phyloP scores from a whole-genome alignment of 495 filamentous ascomycete genomes.

The Trichoderma reesei region DNA sequence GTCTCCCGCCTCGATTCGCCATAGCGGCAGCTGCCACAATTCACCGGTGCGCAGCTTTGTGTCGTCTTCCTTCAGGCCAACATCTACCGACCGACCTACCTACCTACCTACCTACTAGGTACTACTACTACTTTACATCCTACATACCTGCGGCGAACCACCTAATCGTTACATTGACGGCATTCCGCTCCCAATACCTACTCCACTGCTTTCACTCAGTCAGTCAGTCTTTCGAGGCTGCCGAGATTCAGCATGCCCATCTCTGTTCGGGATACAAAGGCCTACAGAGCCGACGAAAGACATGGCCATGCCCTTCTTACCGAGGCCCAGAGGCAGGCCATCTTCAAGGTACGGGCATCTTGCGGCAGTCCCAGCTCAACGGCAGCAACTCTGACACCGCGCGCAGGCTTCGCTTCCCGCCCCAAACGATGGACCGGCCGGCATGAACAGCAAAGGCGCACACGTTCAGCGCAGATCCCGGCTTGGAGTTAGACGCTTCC shows the following conservation, averaged over 20 bases:
- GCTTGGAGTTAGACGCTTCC: constrained; percentile 55
- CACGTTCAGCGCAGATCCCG: constrained; percentile 24
- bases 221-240: constrained; percentile 1
- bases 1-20: neutral
- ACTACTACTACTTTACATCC: too few relatives aligned
- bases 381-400: neutral
- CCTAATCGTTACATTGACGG: neutral
- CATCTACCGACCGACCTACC: too few relatives aligned
- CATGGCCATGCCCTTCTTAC: neutral
- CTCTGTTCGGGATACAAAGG: neutral
- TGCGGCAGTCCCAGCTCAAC: neutral
- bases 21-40: neutral
- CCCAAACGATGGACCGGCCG: neutral
- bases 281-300: constrained; percentile 3
- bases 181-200: neutral
- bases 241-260: constrained; percentile 5
- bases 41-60: neutral
- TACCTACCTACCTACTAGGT: too few relatives aligned
- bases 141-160: neutral
- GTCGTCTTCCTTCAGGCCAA: neutral
- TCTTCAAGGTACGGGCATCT: constrained; percentile 12
- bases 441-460: constrained; percentile 10
- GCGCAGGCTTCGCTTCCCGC: constrained; percentile 4
- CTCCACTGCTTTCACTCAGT: neutral
- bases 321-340: constrained; percentile 8